Conservation (phyloP, 306 rosid genomes). For the Abrus precatorius region DNA sequence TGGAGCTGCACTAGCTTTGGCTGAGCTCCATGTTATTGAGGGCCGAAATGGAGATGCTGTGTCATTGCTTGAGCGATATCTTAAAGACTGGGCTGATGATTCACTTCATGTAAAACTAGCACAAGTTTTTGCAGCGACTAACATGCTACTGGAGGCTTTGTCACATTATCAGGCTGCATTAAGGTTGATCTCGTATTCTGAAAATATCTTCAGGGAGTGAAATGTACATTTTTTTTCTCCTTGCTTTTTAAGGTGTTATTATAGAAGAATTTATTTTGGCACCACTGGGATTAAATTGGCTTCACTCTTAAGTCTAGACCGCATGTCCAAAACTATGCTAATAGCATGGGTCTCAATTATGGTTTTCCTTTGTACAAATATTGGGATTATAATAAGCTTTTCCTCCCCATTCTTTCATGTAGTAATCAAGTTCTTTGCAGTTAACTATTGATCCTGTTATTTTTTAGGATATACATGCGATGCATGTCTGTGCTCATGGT, state of each 20-base stretch:
- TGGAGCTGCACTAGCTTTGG: conserved; percentile 98
- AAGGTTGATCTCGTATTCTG: conserved; percentile 62
- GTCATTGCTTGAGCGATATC: conserved; percentile 90
- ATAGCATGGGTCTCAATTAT: not conserved
- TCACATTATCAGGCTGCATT: conserved; percentile 97
- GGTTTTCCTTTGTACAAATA: conserved; percentile 9
- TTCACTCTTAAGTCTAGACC: too few species aligned
- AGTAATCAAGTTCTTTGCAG: not conserved
- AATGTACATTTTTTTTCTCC: conserved; percentile 28
- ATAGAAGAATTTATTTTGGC: not conserved
- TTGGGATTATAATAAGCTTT: not conserved
- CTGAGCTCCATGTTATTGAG: conserved; percentile 97
- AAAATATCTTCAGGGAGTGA: conserved; percentile 30
- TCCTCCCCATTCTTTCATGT: not conserved
- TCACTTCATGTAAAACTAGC: conserved; percentile 98
- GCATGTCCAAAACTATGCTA: not conserved
- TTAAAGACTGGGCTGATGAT: conserved; percentile 99
- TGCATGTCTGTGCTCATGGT: conserved; percentile 33
- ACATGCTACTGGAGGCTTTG: conserved; percentile 92
- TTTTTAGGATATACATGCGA: conserved; percentile 22
- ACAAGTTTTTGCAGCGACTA: conserved; percentile 95
- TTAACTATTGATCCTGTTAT: not conserved
- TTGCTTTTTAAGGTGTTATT: not conserved
- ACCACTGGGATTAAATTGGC: not conserved
- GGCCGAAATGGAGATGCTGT: conserved; percentile 97